Evolutionary conservation across 2,329 filamentous ascomycete genomes (phyloP).

Genomic region (Huntiella moniliformis): DNA sequence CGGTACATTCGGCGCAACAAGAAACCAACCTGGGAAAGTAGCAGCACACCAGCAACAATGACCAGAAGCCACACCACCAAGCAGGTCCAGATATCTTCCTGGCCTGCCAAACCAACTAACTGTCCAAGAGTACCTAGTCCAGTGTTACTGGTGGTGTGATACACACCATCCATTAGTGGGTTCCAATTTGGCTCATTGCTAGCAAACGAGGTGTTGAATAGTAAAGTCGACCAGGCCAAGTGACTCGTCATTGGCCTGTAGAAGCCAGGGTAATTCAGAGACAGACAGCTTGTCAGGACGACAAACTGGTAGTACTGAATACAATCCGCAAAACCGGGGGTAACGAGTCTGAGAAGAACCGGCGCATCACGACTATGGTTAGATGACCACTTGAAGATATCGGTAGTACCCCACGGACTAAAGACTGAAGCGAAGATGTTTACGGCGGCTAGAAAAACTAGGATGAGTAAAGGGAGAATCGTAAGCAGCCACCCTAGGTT

Average conservation of each 20-base stretch:
- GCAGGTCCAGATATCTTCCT: constrained; percentile 75
- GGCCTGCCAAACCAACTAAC: constrained; percentile 58
- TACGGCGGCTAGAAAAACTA: constrained; percentile 63
- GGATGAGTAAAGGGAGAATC: constrained; percentile 59
- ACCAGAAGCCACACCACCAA: constrained; percentile 82
- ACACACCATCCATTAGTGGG: constrained; percentile 68
- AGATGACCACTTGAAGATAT: constrained; percentile 90
- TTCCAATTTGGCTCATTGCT: constrained; percentile 45
- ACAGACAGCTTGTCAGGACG: constrained; percentile 69
- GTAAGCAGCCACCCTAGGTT: constrained; percentile 47
- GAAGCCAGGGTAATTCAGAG: constrained; percentile 78
- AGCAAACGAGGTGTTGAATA: constrained; percentile 87
- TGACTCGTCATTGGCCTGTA: constrained; percentile 85
- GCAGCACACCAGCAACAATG: constrained; percentile 48
- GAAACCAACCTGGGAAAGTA: constrained; percentile 62
- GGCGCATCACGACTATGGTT: constrained; percentile 81
- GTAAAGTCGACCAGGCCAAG: constrained; percentile 68
- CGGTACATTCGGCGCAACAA: constrained; percentile 58
- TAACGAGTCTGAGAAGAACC: constrained; percentile 78
- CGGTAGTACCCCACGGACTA: constrained; percentile 82
- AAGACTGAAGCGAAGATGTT: constrained; percentile 71
- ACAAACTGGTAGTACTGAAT: constrained; percentile 93
- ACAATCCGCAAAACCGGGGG: constrained; percentile 90
- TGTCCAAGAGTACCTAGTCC: constrained; percentile 66
- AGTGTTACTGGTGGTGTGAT: constrained; percentile 57